phyloP scores from a whole-genome alignment of 805 yeast species.

The Schwanniomyces polymorphus region DNA sequence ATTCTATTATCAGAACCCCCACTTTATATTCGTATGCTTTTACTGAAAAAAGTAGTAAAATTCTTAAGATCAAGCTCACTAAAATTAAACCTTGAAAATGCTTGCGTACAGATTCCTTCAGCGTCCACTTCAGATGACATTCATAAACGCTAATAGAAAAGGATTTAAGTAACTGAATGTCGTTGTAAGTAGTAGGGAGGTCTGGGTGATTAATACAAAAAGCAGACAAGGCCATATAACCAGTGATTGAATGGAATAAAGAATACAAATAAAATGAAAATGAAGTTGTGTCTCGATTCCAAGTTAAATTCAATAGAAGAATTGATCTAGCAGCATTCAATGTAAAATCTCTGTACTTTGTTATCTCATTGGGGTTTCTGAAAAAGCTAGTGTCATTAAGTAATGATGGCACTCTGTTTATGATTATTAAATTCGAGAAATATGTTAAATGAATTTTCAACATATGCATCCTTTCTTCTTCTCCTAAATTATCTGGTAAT shows the following conservation, averaged over 20 bases:
- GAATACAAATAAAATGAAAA: constrained; percentile 31
- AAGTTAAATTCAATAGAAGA: constrained; percentile 18
- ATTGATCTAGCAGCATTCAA: constrained; percentile 39
- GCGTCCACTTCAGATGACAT: neutral
- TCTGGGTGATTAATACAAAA: constrained; percentile 31
- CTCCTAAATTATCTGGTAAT: neutral
- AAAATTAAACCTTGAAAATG: neutral
- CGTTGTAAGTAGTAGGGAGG: constrained; percentile 23
- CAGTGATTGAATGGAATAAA: constrained; percentile 29
- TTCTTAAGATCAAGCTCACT: constrained; percentile 9
- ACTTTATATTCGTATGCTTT: constrained; percentile 16
- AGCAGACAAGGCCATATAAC: constrained; percentile 25
- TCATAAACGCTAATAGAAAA: constrained; percentile 3
- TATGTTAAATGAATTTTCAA: constrained; percentile 19
- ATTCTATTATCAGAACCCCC: constrained; percentile 9
- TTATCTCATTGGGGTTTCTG: constrained; percentile 4
- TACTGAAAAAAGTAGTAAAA: constrained; percentile 20
- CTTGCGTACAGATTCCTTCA: neutral
- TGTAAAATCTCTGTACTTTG: constrained; percentile 26
- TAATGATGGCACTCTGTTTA: constrained; percentile 29
- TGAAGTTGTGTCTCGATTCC: constrained; percentile 17
- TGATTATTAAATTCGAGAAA: constrained; percentile 23
- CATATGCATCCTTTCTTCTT: constrained; percentile 4
- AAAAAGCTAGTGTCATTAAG: neutral
- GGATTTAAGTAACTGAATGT: constrained; percentile 29